Conservation (phyloP, 2,329 filamentous ascomycete species). For the Neonectria coccinea region DNA sequence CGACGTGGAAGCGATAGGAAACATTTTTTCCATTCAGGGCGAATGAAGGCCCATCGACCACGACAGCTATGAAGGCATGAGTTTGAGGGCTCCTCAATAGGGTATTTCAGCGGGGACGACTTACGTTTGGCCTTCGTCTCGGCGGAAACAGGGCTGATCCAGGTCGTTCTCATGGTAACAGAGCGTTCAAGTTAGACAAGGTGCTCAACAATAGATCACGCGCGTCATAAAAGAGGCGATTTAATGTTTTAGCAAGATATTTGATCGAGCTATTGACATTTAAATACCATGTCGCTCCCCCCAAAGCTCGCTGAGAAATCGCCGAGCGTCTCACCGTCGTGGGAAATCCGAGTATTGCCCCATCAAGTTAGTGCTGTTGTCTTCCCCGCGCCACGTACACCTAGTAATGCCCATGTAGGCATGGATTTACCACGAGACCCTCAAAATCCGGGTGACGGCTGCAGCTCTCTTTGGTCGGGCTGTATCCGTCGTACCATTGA, state of each 20-base stretch:
- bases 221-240: not conserved
- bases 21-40: conserved; percentile 66
- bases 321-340: not conserved
- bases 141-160: not conserved
- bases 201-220: not conserved
- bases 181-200: not conserved
- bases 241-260: not conserved
- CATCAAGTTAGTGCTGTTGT: not conserved
- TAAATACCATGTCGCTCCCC: not conserved
- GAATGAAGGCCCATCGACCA: conserved; percentile 67
- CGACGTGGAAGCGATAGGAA: conserved; percentile 74
- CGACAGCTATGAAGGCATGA: conserved; percentile 55
- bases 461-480: not conserved
- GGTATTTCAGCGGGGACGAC: not conserved
- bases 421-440: not conserved
- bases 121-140: not conserved
- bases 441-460: not conserved
- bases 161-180: not conserved
- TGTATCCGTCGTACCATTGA: not conserved
- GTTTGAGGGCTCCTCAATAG: not conserved
- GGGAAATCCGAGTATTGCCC: not conserved
- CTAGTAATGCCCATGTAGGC: not conserved
- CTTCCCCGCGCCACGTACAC: not conserved
- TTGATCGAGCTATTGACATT: not conserved
- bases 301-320: not conserved